A percentile compares a stretch with the other conserved stretches of the same genome.
These are phyloP conservation scores for Backusella tarrabulga DNA, from an alignment of 192 early-diverging fungal genomes.

Conservation along the genomic window DNA sequence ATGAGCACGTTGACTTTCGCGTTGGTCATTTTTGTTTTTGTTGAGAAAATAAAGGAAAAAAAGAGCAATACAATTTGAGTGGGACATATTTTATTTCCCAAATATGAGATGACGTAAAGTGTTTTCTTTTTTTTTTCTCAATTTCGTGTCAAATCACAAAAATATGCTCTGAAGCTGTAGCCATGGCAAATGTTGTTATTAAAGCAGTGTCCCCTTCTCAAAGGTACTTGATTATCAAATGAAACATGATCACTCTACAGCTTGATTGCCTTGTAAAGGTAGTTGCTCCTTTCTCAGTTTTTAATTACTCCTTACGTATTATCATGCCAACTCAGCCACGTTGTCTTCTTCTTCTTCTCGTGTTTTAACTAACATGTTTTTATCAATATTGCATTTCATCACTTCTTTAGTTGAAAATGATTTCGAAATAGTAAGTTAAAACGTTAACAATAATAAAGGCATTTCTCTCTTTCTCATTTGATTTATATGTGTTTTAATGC, in stretches of 20 bases:
- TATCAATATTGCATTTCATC: too few species aligned
- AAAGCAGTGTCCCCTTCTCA: too few species aligned
- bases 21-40: constrained; percentile 18
- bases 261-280: neutral
- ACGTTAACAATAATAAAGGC: too few species aligned
- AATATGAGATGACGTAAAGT: neutral
- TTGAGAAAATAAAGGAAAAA: neutral
- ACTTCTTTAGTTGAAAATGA: too few species aligned
- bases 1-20: constrained; percentile 57
- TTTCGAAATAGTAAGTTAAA: too few species aligned
- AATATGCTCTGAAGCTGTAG: too few species aligned
- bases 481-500: too few species aligned
- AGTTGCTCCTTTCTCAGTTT: neutral
- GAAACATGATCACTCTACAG: neutral
- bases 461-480: too few species aligned
- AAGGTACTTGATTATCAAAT: neutral
- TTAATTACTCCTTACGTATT: neutral
- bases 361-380: too few species aligned
- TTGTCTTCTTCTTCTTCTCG: neutral
- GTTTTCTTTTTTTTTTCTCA: neutral
- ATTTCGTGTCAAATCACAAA: too few species aligned
- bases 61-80: neutral
- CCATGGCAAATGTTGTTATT: too few species aligned
- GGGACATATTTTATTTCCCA: neutral
- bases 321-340: constrained; percentile 2